Percentiles rank a stretch among this genome's conserved stretches.
phyloP scores from a whole-genome alignment of 2,329 filamentous ascomycete genomes.

The Sclerotinia glacialis region DNA sequence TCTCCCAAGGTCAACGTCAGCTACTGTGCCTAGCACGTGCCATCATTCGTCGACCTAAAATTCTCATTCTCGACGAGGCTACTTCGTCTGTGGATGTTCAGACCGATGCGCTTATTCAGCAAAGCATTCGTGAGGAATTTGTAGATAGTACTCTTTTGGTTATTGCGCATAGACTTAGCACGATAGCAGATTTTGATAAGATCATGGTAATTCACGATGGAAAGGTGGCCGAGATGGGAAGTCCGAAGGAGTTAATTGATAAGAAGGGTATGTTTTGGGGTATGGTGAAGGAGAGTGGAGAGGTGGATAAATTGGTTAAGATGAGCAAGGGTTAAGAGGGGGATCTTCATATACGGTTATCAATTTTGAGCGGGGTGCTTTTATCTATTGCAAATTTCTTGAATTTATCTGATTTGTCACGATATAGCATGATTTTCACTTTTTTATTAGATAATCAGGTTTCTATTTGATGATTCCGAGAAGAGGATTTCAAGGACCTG shows the following conservation, averaged over 20 bases:
- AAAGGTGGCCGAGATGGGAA: constrained; percentile 55
- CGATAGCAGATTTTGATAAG: constrained; percentile 71
- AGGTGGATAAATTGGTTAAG: constrained; percentile 11
- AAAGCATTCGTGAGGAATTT: constrained; percentile 70
- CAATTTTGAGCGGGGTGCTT: not conserved
- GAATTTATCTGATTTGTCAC: not conserved
- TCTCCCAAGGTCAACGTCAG: constrained; percentile 76
- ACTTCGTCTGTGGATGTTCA: constrained; percentile 73
- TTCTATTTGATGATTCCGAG: not conserved
- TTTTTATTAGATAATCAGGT: not conserved
- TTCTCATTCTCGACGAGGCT: constrained; percentile 94
- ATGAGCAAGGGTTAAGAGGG: constrained; percentile 2
- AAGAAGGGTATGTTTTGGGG: constrained; percentile 30
- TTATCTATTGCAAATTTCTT: not conserved
- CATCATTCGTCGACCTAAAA: constrained; percentile 76
- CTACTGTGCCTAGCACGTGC: constrained; percentile 79
- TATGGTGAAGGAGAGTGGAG: constrained; percentile 30
- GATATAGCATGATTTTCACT: not conserved
- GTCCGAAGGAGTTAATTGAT: constrained; percentile 53
- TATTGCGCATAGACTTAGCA: constrained; percentile 72
- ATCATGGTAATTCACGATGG: constrained; percentile 69
- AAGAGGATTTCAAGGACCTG: fast-evolving
- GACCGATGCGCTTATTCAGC: constrained; percentile 70
- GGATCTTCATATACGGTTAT: not conserved
- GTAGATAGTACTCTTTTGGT: constrained; percentile 65